phyloP scores from a whole-genome alignment of 2,329 filamentous ascomycete genomes.

The Scedosporium dehoogii region DNA sequence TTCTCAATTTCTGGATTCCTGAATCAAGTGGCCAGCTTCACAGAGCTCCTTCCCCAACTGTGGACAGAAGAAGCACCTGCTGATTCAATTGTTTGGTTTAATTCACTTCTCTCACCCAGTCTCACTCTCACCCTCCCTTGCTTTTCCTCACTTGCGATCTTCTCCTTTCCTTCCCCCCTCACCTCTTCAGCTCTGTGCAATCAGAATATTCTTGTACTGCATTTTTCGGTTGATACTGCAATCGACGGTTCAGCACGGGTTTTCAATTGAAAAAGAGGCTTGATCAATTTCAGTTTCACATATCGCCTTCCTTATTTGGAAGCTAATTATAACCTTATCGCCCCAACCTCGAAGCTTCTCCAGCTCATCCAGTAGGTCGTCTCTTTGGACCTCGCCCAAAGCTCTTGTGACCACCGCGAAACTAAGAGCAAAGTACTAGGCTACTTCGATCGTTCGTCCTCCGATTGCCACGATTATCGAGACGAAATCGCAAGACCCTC shows the following conservation, averaged over 20 bases:
- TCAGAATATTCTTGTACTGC: too few species aligned
- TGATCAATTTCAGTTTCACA: neutral
- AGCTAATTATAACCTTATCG: too few species aligned
- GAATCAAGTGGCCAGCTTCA: neutral
- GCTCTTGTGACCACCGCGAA: too few species aligned
- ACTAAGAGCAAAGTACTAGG: too few species aligned
- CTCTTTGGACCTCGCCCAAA: too few species aligned
- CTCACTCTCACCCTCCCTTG: neutral
- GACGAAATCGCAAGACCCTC: too few species aligned
- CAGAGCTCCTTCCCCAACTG: neutral
- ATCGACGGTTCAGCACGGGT: neutral
- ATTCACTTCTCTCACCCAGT: neutral
- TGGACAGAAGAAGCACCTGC: neutral
- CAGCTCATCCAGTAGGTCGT: too few species aligned
- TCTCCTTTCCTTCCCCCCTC: neutral
- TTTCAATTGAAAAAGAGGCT: neutral
- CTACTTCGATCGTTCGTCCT: too few species aligned
- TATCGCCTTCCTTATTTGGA: neutral
- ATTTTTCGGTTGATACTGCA: neutral
- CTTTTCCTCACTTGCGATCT: neutral
- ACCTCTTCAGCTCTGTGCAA: neutral
- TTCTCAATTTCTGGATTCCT: neutral
- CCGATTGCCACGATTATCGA: too few species aligned
- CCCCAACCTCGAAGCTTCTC: too few species aligned
- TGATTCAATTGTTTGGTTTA: neutral